These are phyloP conservation scores for Panaeolus papilionaceus DNA, from an alignment of 768 basidiomycete genomes.

Conservation along the genomic window DNA sequence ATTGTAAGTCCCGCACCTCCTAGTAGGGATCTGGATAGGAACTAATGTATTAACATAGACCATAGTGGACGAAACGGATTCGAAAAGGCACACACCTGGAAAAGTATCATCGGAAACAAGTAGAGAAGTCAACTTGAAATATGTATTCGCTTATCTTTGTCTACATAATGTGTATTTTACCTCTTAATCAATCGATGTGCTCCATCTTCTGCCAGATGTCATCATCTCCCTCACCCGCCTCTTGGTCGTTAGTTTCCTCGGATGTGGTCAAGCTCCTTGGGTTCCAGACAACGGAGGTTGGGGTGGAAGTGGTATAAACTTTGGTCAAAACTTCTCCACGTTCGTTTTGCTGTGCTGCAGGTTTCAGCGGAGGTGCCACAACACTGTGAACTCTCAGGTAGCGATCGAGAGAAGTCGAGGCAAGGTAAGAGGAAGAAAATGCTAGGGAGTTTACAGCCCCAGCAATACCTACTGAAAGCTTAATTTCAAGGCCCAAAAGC, in stretches of 20 bases:
- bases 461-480: conserved; percentile 59
- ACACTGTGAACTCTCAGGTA: conserved; percentile 74
- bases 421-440: conserved; percentile 56
- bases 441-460: conserved; percentile 74
- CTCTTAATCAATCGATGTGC: conserved; percentile 44
- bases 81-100: conserved; percentile 88
- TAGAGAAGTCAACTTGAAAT: conserved; percentile 21
- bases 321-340: conserved; percentile 71
- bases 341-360: conserved; percentile 55
- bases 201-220: conserved; percentile 76
- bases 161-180: conserved; percentile 17
- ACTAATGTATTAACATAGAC: conserved; percentile 46
- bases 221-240: conserved; percentile 49
- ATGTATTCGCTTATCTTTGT: background rate
- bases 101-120: conserved; percentile 74
- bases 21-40: conserved; percentile 16
- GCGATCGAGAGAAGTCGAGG: conserved; percentile 71
- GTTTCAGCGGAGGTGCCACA: conserved; percentile 53
- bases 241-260: conserved; percentile 30
- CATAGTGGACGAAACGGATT: conserved; percentile 85
- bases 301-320: conserved; percentile 63
- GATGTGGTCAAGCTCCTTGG: conserved; percentile 25
- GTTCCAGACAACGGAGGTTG: conserved; percentile 73
- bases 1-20: conserved; percentile 57
- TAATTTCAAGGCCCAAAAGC: conserved; percentile 4